Evolutionary conservation across 129 eudicot genomes (phyloP).

Genomic region (Helichrysum umbraculigerum): DNA sequence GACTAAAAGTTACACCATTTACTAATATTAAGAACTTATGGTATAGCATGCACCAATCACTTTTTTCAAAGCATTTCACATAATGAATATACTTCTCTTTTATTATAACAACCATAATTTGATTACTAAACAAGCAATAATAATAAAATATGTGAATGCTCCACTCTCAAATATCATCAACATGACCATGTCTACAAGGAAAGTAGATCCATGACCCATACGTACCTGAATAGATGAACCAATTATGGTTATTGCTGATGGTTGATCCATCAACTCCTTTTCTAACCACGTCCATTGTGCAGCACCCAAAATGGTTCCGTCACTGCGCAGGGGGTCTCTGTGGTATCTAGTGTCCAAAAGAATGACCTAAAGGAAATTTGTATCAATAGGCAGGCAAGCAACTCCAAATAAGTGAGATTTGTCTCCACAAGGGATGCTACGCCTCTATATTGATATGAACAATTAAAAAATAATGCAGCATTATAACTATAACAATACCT

Average conservation of each 20-base stretch:
- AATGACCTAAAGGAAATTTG: constrained; percentile 47
- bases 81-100: too few species aligned
- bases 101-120: too few species aligned
- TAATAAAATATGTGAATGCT: neutral
- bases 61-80: too few species aligned
- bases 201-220: neutral
- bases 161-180: neutral
- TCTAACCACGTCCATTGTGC: constrained; percentile 65
- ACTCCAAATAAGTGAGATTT: constrained; percentile 6
- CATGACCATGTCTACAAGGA: neutral
- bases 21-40: too few species aligned
- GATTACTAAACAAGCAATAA: too few species aligned
- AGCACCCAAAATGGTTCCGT: constrained; percentile 61
- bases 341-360: constrained; percentile 76
- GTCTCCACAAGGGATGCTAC: neutral
- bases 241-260: constrained; percentile 59
- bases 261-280: constrained; percentile 46
- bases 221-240: constrained; percentile 73
- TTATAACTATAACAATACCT: constrained; percentile 37
- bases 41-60: too few species aligned
- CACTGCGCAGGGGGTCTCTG: constrained; percentile 62
- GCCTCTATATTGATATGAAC: neutral
- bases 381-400: neutral
- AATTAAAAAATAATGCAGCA: neutral
- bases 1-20: too few species aligned